Base-by-base conservation (phyloP, 495 filamentous ascomycete genomes). In the Neurospora intermedia region DNA sequence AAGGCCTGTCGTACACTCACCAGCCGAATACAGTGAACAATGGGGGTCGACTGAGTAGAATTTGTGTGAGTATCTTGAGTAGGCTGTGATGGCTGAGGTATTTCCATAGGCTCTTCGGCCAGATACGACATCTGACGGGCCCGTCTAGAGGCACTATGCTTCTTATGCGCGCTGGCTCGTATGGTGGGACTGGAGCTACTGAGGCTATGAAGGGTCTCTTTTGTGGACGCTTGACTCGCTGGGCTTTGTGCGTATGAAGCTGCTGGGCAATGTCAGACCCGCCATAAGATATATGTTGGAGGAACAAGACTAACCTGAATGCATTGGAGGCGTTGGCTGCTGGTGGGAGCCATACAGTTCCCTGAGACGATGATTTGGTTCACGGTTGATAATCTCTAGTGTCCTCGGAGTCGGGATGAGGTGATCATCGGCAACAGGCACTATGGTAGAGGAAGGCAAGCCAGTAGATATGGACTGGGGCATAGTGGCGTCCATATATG, bases 11-110 rank as follows among this genome's bases (percentile, higher is more conserved):
- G 84, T 15, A 91, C 85, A n/a, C 90, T 88, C 39, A 98, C 82
- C 6, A 99, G 88, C 20, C 86, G 84, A 71, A 96, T 91, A 0
- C 92, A 93, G 76, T 91, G 80, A 18, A 83, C 77, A 35, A 83
- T 75, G 0, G 86, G 86, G 1, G 83, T 80, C 48, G 75, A 76
- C 71, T 74, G 74, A 69, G 45, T 4, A 31, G 54, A 9, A 15
- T 9, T 3, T 66, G 15, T 66, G 54, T 35, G 54, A 13, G 6
- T 66, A 66, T 1, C 54, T 38, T 18, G 54, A 13, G 27, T 9
- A 18, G 27, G 54, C 27, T 66, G 54, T 1, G 23, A 35, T 16
- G 27, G 6, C 23, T 66, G 27, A 9, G 27, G 35, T 31, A 3
- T 1, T 66, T 66, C 54, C 54, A 66, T 35, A 4, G 54, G 54